phyloP scores from a whole-genome alignment of 2,329 filamentous ascomycete species.

The Apiospora arundinis region DNA sequence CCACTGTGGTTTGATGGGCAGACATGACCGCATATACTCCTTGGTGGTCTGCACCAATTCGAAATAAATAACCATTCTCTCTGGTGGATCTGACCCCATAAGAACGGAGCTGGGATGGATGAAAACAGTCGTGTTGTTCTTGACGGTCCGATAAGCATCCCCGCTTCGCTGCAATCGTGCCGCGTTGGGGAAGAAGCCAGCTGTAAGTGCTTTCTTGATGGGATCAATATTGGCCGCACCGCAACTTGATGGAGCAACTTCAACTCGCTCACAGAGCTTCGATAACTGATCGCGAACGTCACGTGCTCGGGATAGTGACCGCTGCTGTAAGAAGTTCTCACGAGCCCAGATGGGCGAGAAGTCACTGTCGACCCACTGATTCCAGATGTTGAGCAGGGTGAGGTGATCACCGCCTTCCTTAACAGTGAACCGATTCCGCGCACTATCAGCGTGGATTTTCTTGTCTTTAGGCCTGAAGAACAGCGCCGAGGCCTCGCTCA shows the following conservation, averaged over 20 bases:
- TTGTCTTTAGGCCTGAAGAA: constrained; percentile 98
- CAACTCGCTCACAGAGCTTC: constrained; percentile 91
- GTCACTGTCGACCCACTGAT: constrained; percentile 92
- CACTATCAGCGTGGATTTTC: constrained; percentile 93
- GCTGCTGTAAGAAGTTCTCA: constrained; percentile 93
- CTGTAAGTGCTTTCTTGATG: constrained; percentile 86
- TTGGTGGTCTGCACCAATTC: constrained; percentile 83
- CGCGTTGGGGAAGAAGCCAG: constrained; percentile 94
- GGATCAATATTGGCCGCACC: constrained; percentile 76
- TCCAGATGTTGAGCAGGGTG: constrained; percentile 90
- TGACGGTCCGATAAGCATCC: constrained; percentile 88
- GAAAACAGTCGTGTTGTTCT: constrained; percentile 86
- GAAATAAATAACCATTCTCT: constrained; percentile 86
- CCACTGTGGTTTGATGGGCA: constrained; percentile 87
- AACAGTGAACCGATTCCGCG: constrained; percentile 85
- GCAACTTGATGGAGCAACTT: constrained; percentile 74
- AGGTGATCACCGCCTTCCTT: constrained; percentile 91
- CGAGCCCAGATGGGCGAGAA: constrained; percentile 86
- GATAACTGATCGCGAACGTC: constrained; percentile 92
- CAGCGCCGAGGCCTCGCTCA: constrained; percentile 84
- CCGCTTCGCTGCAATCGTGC: constrained; percentile 83
- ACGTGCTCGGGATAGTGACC: constrained; percentile 84
- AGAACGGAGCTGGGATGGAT: constrained; percentile 89
- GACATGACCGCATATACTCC: constrained; percentile 89
- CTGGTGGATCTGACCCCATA: constrained; percentile 76